Base-by-base conservation (phyloP, 208 protist species). In the Trypanosoma cruzi region DNA sequence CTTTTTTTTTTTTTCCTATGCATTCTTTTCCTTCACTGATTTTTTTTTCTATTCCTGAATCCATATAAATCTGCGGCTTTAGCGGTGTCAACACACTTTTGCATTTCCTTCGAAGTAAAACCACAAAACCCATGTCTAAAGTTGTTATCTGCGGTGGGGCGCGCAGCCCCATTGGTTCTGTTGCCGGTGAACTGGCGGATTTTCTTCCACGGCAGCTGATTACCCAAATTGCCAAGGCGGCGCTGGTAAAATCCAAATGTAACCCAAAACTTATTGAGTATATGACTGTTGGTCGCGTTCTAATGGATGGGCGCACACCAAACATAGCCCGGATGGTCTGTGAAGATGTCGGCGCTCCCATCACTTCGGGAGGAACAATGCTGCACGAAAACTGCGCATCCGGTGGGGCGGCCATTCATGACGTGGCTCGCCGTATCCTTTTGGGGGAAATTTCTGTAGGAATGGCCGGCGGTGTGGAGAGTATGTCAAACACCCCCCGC, bases 311-410 rank as follows among this genome's bases (percentile, higher is more conserved):
- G 58, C 81, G 86, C 63, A 77, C 54, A 55, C 80, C 77, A 79
- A 82, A 88, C 75, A 78, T 85, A 16, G 79, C 85, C 68, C 86
- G 75, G 68, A 62, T 75, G 29, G 67, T 78, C 62, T 72, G 64
- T 52, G 76, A 78, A 36, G 66, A 60, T 44, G 62, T 81, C 50
- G 80, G 85, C 31, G 74, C 73, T 26, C 82, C 79, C 13, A 52
- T 79, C 63, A 89, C 74, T n/a, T 77, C 81, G 7, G 66, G 72
- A 6, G 83, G 69, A 13, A 89, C 86, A 34, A 84, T 81, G 14
- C 31, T 89, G 57, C 81, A 87, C 62, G 81, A 92, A 64, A 89
- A 92, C 72, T 89, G 83, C 57, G 78, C 82, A 22, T 85, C 77
- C 22, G 81, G 86, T 40, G 83, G 80, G 28, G 81, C 79, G 10